Evolutionary conservation across 1,284 basidiomycete species (phyloP), one percentile per base, ranked within the genome.

Genomic region (Thelephora terrestris): DNA sequence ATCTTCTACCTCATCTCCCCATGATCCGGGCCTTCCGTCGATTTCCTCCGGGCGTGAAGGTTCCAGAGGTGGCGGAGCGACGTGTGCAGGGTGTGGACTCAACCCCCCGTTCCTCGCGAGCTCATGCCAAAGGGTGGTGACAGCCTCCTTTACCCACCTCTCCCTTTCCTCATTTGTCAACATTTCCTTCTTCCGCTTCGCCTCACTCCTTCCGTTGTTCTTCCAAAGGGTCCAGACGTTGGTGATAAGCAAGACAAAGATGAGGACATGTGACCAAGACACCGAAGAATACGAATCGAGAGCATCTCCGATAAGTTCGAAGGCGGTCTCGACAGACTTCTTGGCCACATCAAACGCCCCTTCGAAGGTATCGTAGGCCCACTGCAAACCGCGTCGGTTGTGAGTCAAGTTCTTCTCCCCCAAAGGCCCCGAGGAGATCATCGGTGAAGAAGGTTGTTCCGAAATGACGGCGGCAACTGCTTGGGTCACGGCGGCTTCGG

Each of bases 341-440:
- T 71, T 72, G 43, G 79, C 79, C 48, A 93, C 90, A 51, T 74
- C 71, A 49, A 73, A 71, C 3, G 85, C 80, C 6, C 85, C 85
- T 36, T 81, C 80, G 59, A 91, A 74, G 20, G 85, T 87, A 58
- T 94, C 91, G 64, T 84, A 80, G 2, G 87, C 86, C 78, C 87
- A 91, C 58, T 93, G 90, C 51, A 92, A 66, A 0, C 79, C 78
- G 20, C 84, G 82, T 53, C 71, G 73, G 53, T 82, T 79, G 16
- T 81, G 76, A 59, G 85, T 81, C 47, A 73, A 71, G 59, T 84
- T 81, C 47, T 80, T 76, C 51, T 69, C 65, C 61, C 79, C 78
- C 46, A 70, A 59, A 40, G 56, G 55, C 27, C 62, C 61, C 43
- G 65, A 61, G 2, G 63, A 54, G 43, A 50, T 59, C 36, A 64